Evolutionary conservation across 306 rosid species (phyloP).

Genomic region (Gastrolobium bilobum): DNA sequence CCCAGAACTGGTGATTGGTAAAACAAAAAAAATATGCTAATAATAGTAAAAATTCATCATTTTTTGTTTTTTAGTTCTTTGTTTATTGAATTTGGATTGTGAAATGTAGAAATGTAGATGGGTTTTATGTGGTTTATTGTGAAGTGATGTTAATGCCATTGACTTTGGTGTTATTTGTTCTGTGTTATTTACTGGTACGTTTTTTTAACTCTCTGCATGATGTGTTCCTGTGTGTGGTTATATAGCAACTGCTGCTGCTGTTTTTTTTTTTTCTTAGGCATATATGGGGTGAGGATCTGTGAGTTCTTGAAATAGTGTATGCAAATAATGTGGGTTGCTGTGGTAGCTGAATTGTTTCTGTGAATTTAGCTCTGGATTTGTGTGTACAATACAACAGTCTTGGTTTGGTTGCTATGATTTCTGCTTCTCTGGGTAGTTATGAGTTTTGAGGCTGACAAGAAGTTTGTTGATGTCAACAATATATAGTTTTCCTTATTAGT

Average conservation of each 20-base stretch:
- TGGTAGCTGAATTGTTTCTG: neutral
- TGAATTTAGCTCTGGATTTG: conserved; percentile 22
- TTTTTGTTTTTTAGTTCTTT: neutral
- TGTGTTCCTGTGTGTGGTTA: conserved; percentile 10
- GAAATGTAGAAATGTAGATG: conserved; percentile 46
- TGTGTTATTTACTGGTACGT: neutral
- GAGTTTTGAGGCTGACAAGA: conserved; percentile 32
- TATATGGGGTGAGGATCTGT: neutral
- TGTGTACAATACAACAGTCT: neutral
- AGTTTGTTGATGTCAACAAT: conserved; percentile 7
- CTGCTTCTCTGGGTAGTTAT: neutral
- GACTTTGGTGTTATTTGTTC: conserved; percentile 38
- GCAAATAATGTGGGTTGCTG: conserved; percentile 9
- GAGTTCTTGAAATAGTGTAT: conserved; percentile 34
- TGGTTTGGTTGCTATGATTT: neutral
- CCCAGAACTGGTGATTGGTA: conserved; percentile 99
- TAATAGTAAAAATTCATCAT: neutral
- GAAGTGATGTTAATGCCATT: conserved; percentile 32
- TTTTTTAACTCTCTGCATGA: conserved; percentile 18
- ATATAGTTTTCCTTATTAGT: conserved; percentile 14
- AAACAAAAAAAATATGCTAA: neutral
- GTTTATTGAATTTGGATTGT: conserved; percentile 37
- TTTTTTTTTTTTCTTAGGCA: conserved; percentile 4
- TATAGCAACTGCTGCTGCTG: conserved; percentile 15
- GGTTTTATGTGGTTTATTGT: conserved; percentile 36